Percentiles rank a stretch among this genome's conserved stretches.
These are phyloP conservation scores for Boletus sp. DNA, from an alignment of 768 basidiomycete species.

Conservation along the genomic window DNA sequence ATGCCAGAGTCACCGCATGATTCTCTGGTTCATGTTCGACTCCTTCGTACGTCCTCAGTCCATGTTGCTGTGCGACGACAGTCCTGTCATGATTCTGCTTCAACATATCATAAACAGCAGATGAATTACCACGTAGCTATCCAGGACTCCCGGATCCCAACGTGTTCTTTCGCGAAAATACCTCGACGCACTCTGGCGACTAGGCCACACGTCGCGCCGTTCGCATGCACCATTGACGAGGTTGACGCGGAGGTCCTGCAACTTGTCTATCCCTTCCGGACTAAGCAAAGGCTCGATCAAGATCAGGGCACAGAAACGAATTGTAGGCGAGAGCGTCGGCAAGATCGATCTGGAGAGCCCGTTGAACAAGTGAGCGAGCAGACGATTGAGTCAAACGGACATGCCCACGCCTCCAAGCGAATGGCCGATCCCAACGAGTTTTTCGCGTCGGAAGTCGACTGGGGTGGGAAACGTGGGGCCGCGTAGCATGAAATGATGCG, in stretches of 20 bases:
- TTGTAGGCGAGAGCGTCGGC: slow-evolving; percentile 42
- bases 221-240: slow-evolving; percentile 49
- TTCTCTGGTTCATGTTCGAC: slow-evolving; percentile 27
- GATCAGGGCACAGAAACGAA: slow-evolving; percentile 50
- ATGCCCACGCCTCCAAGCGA: slow-evolving; percentile 65
- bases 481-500: slow-evolving; percentile 51
- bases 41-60: slow-evolving; percentile 38
- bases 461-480: slow-evolving; percentile 37
- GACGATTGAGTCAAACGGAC: slow-evolving; percentile 33
- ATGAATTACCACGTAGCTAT: slow-evolving; percentile 49
- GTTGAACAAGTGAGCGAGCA: neutral
- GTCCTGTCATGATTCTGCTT: neutral
- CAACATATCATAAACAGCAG: neutral
- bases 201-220: slow-evolving; percentile 52
- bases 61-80: slow-evolving; percentile 39
- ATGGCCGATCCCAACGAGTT: slow-evolving; percentile 63
- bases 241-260: slow-evolving; percentile 37
- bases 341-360: slow-evolving; percentile 44
- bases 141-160: slow-evolving; percentile 56
- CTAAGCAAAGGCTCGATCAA: slow-evolving; percentile 66
- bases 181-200: slow-evolving; percentile 38
- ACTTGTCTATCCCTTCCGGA: slow-evolving; percentile 42
- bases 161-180: slow-evolving; percentile 35
- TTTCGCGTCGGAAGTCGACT: slow-evolving; percentile 48
- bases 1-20: slow-evolving; percentile 49